Percentiles rank a stretch among this genome's conserved stretches.
phyloP scores from a whole-genome alignment of 805 yeast genomes.

The Metschnikowia continentalis region DNA sequence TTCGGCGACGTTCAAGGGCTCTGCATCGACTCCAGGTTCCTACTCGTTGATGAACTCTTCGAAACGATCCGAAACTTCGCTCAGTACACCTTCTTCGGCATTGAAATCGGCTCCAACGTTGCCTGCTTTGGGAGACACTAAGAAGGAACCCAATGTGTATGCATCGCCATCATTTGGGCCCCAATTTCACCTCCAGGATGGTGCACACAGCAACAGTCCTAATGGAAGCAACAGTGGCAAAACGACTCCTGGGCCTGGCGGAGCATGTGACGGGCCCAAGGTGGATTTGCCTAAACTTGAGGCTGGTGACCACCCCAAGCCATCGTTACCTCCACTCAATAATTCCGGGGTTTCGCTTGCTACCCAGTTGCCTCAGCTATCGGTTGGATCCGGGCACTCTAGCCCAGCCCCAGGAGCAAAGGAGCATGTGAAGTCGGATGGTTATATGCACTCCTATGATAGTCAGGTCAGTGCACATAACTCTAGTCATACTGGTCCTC shows the following conservation, averaged over 20 bases:
- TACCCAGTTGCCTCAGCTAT: slow-evolving; percentile 25
- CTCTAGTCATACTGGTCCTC: no score
- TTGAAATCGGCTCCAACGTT: slow-evolving; percentile 28
- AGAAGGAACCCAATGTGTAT: slow-evolving; percentile 11
- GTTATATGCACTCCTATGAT: no score
- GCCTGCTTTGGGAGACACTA: slow-evolving; percentile 26
- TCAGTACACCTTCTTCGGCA: slow-evolving; percentile 38
- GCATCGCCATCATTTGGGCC: slow-evolving; percentile 48
- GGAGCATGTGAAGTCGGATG: no score
- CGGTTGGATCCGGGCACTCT: neutral
- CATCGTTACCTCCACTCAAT: slow-evolving; percentile 19
- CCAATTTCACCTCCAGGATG: slow-evolving; percentile 28
- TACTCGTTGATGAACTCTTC: slow-evolving; percentile 31
- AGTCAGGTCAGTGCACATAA: no score
- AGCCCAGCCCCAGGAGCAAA: neutral
- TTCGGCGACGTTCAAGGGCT: slow-evolving; percentile 36
- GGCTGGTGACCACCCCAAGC: slow-evolving; percentile 10
- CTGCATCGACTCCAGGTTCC: slow-evolving; percentile 9
- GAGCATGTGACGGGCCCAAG: neutral
- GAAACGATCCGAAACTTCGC: slow-evolving; percentile 12
- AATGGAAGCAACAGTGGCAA: neutral
- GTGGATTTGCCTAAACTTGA: slow-evolving; percentile 5
- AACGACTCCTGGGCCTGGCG: neutral
- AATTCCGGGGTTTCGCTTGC: slow-evolving; percentile 16
- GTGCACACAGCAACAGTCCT: neutral